Base-by-base conservation (phyloP, 108 stramenopile species). In the Pelagomonas calceolata region DNA sequence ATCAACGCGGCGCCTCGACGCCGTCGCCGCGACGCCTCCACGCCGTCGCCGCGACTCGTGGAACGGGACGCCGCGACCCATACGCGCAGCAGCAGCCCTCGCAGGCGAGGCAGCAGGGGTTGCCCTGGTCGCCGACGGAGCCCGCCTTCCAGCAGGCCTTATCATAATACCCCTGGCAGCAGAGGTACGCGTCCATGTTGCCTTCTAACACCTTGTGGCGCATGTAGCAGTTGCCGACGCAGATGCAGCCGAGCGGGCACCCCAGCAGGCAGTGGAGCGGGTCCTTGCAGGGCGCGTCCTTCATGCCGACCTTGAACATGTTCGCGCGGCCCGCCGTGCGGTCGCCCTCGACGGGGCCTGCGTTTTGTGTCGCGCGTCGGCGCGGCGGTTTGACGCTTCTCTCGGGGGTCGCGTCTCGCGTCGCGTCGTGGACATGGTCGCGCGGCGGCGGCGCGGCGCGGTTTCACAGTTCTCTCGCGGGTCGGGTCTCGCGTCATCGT, bases 51-150 rank as follows among this genome's bases (percentile, higher is more conserved):
- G 14, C 44, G 44, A 45, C 14, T 15, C 44, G 44, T 45, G 16
- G 14, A 16, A 45, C 44, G 44, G 14, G 44, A 16, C 10, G 44
- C 10, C 44, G 44, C 14, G 14, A 16, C 44, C 10, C 16, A 16
- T 15, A 16, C 44, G 29, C 64, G 70, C 78, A 79, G 70, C 51
- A 70, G 72, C 31, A 68, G 17, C 34, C 73, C 69, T 78, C 78
- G 30, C 60, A 12, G 73, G 32, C 74, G 45, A 73, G 65, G 74
- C 78, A 78, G 71, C 64, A 66, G 51, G 51, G 51, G 51, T 60
- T 60, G 21, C 51, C 51, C 51, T 26, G 51, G 51, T 60, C 51
- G 26, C 51, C 51, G 51, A 60, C 10, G 51, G 14, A 26, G 51
- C 51, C 51, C 7, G 51, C 51, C 51, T 60, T 60, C 21, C 18